Conservation (phyloP, 257 asterid genomes). For the Linderniella brevidens region DNA sequence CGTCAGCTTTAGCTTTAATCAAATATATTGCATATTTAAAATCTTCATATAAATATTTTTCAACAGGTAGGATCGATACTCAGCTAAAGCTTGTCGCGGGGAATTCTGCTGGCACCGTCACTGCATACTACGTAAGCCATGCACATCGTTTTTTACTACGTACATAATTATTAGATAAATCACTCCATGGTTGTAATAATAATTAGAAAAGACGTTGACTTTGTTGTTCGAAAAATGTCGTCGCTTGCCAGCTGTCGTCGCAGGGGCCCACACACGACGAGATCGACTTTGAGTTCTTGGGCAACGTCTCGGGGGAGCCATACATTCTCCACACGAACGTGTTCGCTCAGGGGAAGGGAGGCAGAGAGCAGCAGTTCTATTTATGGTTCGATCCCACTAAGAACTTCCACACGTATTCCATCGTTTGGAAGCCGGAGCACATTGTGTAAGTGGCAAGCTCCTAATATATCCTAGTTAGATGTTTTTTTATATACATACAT, state of each 20-base stretch:
- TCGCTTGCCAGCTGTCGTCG: slow-evolving; percentile 30
- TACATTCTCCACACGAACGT: slow-evolving; percentile 47
- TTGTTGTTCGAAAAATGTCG: no score
- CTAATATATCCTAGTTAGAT: no score
- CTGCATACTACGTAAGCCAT: slow-evolving; percentile 31
- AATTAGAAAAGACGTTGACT: no score
- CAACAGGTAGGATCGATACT: slow-evolving; percentile 29
- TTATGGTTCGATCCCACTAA: slow-evolving; percentile 73
- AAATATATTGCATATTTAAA: no score
- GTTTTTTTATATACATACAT: no score
- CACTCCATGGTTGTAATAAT: no score
- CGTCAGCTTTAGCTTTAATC: no score
- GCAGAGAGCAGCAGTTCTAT: slow-evolving; percentile 32
- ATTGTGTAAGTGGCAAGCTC: slow-evolving; percentile 28
- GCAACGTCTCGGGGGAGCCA: slow-evolving; percentile 46
- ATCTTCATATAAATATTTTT: no score
- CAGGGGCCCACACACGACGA: slow-evolving; percentile 28
- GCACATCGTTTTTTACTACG: no score
- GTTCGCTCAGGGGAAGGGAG: slow-evolving; percentile 35
- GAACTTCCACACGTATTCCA: slow-evolving; percentile 45
- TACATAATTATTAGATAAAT: no score
- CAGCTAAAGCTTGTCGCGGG: slow-evolving; percentile 40
- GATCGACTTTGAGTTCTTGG: slow-evolving; percentile 61
- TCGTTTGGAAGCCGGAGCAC: slow-evolving; percentile 50
- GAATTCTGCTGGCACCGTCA: slow-evolving; percentile 39